Evolutionary conservation across 257 asterid genomes (phyloP), one percentile per base, ranked within the genome.

Genomic region (Apocynum venetum): DNA sequence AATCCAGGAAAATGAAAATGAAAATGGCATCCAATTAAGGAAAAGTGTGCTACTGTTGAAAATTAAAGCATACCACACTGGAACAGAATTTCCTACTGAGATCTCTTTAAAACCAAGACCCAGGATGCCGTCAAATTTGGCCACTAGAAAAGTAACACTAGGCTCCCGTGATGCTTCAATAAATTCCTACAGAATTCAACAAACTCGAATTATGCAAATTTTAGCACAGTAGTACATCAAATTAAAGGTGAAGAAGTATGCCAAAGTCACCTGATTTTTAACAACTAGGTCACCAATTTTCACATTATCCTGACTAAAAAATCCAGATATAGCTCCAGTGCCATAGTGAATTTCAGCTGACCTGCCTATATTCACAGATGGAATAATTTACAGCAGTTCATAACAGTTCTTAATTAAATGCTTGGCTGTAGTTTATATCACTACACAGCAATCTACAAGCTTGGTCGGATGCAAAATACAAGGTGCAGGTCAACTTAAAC

Each of bases 81-180:
- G 96, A 51, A 90, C 89, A 82, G 97, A 69, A 76, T 91, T 86
- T 87, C 99, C 99, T 74, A 91, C 98, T 65, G 99, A 88, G 74
- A 95, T 95, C 89, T 91, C 99, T 72, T 87, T 85, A 83, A 93
- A 95, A 76, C 99, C 99, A 80, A 95, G 97, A 68, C 99, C 99
- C 78, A 93, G 61, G 73, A 95, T 90, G 77, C 99, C 99, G 81
- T 93, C 99, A 79, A 95, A 95, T 88, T 93, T 95, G 85, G 96
- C 99, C 71, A 91, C 98, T 86, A 94, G 75, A 88, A 92, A 94
- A 41, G 97, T 90, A 49, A 92, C 82, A 81, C 98, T 82, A 55
- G 98, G 97, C 82, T 94, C 98, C 77, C 88, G 85, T 8, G 98
- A 89, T 73, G 98, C 97, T 88, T 94, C 98, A 40, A 94, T 94